Conservation (phyloP, 129 eudicot genomes). For the Chrysanthemum makinoi region DNA sequence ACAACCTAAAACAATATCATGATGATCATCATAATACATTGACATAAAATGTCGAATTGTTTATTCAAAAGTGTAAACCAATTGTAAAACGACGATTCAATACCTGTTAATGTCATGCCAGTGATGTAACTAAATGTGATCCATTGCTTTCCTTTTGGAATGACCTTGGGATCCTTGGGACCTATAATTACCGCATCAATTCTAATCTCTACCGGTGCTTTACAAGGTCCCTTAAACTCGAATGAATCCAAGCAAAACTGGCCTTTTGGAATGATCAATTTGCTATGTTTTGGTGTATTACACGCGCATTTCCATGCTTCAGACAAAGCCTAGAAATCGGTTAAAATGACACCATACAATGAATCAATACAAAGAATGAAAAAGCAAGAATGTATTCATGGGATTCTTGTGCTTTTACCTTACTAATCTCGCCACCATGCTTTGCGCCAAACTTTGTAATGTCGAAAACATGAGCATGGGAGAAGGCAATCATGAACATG, state of each 20-base stretch:
- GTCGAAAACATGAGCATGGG: conserved; percentile 28
- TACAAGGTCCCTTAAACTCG: conserved; percentile 44
- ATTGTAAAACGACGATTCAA: not conserved
- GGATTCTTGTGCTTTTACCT: conserved; percentile 21
- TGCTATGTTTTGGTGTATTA: conserved; percentile 25
- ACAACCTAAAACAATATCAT: conserved; percentile 32
- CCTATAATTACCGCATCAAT: conserved; percentile 34
- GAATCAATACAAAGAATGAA: not conserved
- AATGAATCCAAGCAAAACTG: conserved; percentile 29
- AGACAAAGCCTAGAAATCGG: conserved; percentile 16
- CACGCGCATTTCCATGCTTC: conserved; percentile 38
- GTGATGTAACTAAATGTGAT: conserved; percentile 42
- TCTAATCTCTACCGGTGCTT: conserved; percentile 26
- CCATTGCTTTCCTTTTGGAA: conserved; percentile 52
- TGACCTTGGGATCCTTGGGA: conserved; percentile 32
- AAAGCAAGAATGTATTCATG: not conserved
- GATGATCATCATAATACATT: too few relatives aligned
- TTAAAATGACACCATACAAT: not conserved
- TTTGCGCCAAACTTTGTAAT: conserved; percentile 35
- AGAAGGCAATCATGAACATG: conserved; percentile 18
- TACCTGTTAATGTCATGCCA: conserved; percentile 44
- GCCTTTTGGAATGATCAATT: conserved; percentile 31
- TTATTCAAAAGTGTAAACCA: not conserved
- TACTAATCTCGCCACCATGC: conserved; percentile 31
- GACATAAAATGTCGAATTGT: not conserved